Conservation (phyloP, 768 basidiomycete genomes). For the Pholiota molesta region DNA sequence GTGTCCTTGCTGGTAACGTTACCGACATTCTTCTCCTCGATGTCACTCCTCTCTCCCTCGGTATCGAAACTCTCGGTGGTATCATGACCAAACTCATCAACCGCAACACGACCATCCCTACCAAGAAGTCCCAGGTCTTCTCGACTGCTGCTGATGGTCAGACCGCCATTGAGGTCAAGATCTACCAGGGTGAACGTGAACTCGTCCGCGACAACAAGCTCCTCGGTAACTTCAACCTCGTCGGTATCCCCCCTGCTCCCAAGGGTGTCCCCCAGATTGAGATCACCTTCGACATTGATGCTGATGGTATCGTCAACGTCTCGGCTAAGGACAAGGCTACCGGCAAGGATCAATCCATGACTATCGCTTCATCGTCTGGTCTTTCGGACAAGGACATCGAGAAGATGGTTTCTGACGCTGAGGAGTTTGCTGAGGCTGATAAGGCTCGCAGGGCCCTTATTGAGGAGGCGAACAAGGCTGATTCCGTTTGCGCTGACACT, state of each 20-base stretch:
- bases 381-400: constrained; percentile 96
- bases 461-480: constrained; percentile 96
- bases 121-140: constrained; percentile 99
- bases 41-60: constrained; percentile 95
- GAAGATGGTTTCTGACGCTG: constrained; percentile 94
- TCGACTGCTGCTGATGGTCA: constrained; percentile 99
- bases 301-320: constrained; percentile 97
- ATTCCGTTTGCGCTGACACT: constrained; percentile 91
- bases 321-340: constrained; percentile 95
- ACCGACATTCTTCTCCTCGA: constrained; percentile 94
- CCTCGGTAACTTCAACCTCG: constrained; percentile 99
- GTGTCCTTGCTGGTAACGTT: constrained; percentile 95
- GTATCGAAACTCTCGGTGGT: constrained; percentile 96
- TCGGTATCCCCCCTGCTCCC: constrained; percentile 90
- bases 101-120: constrained; percentile 98
- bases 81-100: constrained; percentile 99
- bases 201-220: constrained; percentile 98
- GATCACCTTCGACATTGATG: constrained; percentile 96
- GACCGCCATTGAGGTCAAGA: constrained; percentile 99
- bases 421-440: constrained; percentile 92
- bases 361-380: constrained; percentile 96
- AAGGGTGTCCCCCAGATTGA: constrained; percentile 86
- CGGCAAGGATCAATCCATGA: constrained; percentile 91
- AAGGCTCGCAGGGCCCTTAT: constrained; percentile 86
- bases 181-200: constrained; percentile 99